These are phyloP conservation scores for Stagonosporopsis vannaccii DNA, from an alignment of 2,329 filamentous ascomycete species.

Conservation along the genomic window DNA sequence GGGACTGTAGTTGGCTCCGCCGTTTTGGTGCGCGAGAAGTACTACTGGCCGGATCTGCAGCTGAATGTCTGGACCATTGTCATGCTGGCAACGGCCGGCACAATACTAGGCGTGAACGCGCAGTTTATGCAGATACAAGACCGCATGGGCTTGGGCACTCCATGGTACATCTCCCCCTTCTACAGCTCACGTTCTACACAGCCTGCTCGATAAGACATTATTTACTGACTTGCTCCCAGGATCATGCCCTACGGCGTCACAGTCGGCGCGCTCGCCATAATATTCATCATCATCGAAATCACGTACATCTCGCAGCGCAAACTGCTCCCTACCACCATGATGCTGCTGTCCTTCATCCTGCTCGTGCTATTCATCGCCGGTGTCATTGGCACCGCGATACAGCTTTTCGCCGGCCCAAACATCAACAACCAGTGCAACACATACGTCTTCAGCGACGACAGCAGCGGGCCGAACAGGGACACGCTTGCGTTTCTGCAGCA, in stretches of 20 bases:
- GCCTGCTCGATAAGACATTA: background rate
- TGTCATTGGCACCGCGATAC: constrained; percentile 68
- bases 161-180: constrained; percentile 59
- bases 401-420: constrained; percentile 65
- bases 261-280: constrained; percentile 62
- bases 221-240: constrained; percentile 54
- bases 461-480: constrained; percentile 58
- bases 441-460: constrained; percentile 59
- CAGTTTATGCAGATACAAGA: constrained; percentile 67
- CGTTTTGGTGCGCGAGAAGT: constrained; percentile 59
- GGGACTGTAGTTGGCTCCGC: constrained; percentile 47
- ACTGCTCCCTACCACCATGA: constrained; percentile 65
- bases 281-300: constrained; percentile 67
- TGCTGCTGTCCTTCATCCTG: constrained; percentile 67
- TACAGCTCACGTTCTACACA: no score
- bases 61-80: constrained; percentile 71
- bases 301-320: constrained; percentile 63
- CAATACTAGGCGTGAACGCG: constrained; percentile 66
- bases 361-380: constrained; percentile 68
- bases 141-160: constrained; percentile 62
- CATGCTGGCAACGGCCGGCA: constrained; percentile 65
- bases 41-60: constrained; percentile 71
- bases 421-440: constrained; percentile 66
- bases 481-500: constrained; percentile 70
- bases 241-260: constrained; percentile 70